Base-by-base conservation (phyloP, 192 early-diverging fungal genomes). In the Podila verticillata region DNA sequence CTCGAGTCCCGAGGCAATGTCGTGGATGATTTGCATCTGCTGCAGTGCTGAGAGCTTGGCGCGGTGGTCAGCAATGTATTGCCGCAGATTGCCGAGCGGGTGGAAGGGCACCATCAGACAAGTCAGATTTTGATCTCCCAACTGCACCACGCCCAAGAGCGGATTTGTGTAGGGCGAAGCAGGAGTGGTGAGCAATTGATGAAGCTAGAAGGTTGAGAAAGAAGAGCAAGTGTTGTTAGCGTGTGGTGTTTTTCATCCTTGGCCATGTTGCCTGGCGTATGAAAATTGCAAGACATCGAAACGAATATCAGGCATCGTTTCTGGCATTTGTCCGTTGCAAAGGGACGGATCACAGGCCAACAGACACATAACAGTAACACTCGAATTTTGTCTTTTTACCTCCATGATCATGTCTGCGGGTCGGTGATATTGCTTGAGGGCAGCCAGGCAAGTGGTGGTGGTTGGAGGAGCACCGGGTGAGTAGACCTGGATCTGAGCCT, bases 1-100 rank as follows among this genome's bases (percentile, higher is more conserved):
- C 30, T 79, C 75, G 30, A 79, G 68, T 34, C 68, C 75, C 2
- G 68, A 79, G 13, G 69, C 59, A 54, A 79, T 67, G 31, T 79
- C 75, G 44, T 79, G 75, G 12, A 79, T 58, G 58, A 79, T 70
- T 29, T 79, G 75, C 68, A 79, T 60, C n/a, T 79, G 75, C 15
- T 70, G 64, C 7, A 71, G 47, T 1, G 75, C 64, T 9, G 29
- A 71, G 65, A 79, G 75, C 57, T 57, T 66, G 49, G 59, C 49
- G 1, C 65, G 68, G 24, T 79, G 74, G 10, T 70, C 58, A 9
- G 49, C 57, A 20, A 77, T 70, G 44, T 77, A 77, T 15, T 62
- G 74, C 26, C 74, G 67, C 19, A 77, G 66, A 36, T 77, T 77
- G 35, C 74, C 74, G 9, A 70, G 74, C 10, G 74, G 74, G 15